These are phyloP conservation scores for Coemansia sp. DNA, from an alignment of 192 early-diverging fungal species.

Conservation along the genomic window DNA sequence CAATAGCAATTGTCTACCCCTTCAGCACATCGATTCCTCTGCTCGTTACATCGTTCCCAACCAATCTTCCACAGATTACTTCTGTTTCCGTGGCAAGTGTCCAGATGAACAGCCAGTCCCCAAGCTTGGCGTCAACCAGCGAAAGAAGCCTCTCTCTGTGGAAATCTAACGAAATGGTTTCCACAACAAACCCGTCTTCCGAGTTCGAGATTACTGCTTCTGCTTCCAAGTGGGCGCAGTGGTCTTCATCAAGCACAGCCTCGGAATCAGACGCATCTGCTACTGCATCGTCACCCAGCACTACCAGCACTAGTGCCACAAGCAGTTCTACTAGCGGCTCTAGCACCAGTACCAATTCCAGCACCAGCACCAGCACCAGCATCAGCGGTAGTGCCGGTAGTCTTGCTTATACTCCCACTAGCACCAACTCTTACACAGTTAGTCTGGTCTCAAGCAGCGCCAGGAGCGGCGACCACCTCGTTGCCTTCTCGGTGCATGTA, in stretches of 20 bases:
- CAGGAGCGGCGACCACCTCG: background rate
- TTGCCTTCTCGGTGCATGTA: slow-evolving; percentile 6
- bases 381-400: background rate
- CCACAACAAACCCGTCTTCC: background rate
- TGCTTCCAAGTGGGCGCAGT: background rate
- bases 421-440: background rate
- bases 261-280: background rate
- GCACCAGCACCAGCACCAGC: background rate
- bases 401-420: background rate
- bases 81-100: slow-evolving; percentile 2
- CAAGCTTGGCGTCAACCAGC: background rate
- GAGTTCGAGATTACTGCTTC: background rate
- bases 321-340: background rate
- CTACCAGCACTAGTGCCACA: background rate
- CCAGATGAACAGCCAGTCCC: background rate
- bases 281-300: background rate
- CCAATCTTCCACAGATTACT: background rate
- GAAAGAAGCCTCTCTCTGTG: background rate
- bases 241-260: background rate
- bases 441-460: background rate
- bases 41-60: slow-evolving; percentile 11
- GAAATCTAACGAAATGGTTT: background rate
- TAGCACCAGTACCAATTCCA: too few relatives aligned
- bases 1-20: slow-evolving; percentile 21
- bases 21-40: slow-evolving; percentile 27